Evolutionary conservation across 1,284 basidiomycete species (phyloP), one percentile per base, ranked within the genome.

Genomic region (Ustilago esculenta): DNA sequence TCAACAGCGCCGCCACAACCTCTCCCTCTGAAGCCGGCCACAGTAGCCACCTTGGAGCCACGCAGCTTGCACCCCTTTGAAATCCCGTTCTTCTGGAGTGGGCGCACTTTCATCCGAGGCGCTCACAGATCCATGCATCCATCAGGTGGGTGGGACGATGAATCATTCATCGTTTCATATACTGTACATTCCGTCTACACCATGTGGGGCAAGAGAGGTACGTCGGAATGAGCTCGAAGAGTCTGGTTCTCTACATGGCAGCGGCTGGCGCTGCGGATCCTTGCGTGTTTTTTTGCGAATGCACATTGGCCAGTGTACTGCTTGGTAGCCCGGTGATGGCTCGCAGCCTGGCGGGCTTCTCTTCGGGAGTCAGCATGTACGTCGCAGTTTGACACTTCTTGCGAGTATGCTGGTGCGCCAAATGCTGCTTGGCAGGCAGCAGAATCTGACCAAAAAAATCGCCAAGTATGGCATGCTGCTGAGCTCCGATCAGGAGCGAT

Each of bases 401-500:
- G 8, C 59, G 36, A 17, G 59, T 63, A 21, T 63, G 59, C 39
- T 63, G 52, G 36, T 63, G 59, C n/a, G 37, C 11, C 32, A 34
- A 20, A 17, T 63, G 59, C 17, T 47, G 6, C 5, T 15, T 32
- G 1, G 59, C 43, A 21, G 42, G 33, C 39, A 41, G 47, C 53
- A 63, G 14, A 10, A 63, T 18, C 29, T 43, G 27, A 11, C 39
- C 43, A n/a, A 66, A 66, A 23, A 58, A 59, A 8, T 41, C 43
- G 15, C 52, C 54, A 7, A 69, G 44, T 40, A 52, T 18, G 4
- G 35, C 25, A 34, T 34, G 32, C n/a, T 64, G 35, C 18, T n/a
- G n/a, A 0, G 53, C 52, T 11, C 24, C 39, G 7, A 49, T 42
- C 24, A 69, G 29, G 10, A 65, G 42, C 32, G 65, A 61, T 0